Evolutionary conservation across 2,329 filamentous ascomycete genomes (phyloP), one percentile per base, ranked within the genome.

Genomic region (Cladophialophora carrionii): DNA sequence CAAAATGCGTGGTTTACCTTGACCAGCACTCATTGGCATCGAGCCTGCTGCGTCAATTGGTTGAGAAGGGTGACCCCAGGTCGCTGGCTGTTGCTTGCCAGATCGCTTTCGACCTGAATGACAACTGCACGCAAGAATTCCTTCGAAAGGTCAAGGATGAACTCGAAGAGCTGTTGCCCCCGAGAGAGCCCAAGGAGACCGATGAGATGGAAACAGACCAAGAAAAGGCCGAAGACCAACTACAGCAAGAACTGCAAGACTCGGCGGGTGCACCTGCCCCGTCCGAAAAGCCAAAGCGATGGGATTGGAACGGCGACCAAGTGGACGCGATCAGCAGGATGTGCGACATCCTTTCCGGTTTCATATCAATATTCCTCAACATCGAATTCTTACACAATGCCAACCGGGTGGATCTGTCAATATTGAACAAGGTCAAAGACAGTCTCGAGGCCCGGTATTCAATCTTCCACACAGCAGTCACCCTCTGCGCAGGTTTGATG

Each of bases 401-500:
- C 79, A 97, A 97, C 80, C 92, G 90, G 75, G 93, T 92, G 46
- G 95, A 99, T 74, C 85, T 92, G 69, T 90, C 88, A 72, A 95
- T 99, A 67, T 83, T 99, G 64, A 97, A 97, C 84, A 97, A 96
- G 81, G 89, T 99, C 52, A 90, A 94, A 57, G 95, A 99, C 76
- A 97, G 93, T 72, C 82, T 99, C 17, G 95, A 99, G 76, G 92
- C 93, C 41, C 87, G 96, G 60, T 98, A 96, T 80, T 98, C 94
- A 34, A 99, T 99, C 72, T 98, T 98, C 85, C 95, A 99, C 78
- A 96, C 92, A 1, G 92, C 93, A 3, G 92, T 99, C 62, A 98
- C 95, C 0, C 95, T 99, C 74, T 95, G 94, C 74, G 98, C 98
- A 74, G 95, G 93, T 10, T 98, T 99, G 77, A 99, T 99, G 95